Base-by-base conservation (phyloP, 1,139 yeast species). In the Hemisphaericaspora xylofermentans region DNA sequence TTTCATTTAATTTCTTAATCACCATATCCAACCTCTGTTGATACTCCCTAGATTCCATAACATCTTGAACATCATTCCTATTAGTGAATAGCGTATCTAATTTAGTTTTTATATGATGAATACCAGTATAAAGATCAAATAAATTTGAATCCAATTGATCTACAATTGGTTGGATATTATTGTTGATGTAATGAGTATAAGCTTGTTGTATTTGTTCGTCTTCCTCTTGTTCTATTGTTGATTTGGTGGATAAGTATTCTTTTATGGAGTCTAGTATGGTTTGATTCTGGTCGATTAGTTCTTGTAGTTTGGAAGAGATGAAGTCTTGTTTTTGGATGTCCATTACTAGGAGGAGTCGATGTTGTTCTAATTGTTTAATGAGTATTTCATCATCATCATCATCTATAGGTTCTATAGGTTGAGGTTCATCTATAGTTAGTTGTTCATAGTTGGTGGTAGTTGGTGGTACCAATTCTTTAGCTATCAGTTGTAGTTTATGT, bases 251-350 rank as follows among this genome's bases (percentile, higher is more conserved):
- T 19, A 71, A 56, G 56, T 66, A 72, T n/a, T 66, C 71, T 31
- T 61, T 60, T 6, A 74, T 66, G 0, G 68, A 64, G 5, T 59
- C 63, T 4, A 74, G 53, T 24, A 75, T 61, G 13, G 68, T 73
- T 31, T 66, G 59, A 46, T 74, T 70, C 46, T 72, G 74, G 18
- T 52, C 54, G 2, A 73, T 53, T 21, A 74, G 45, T 24, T 63
- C 68, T n/a, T 48, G 39, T 43, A 74, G 52, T 47, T 66, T 68
- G 13, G 53, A 61, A 1, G 63, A 45, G 1, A 71, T 39, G 43
- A 53, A 68, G 33, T 73, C 77, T 42, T 74, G 74, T 37, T 67
- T 58, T 49, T 75, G 79, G 2, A 76, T 56, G 26, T 68, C 73
- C 68, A 71, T 61, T 6, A 74, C 57, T 26, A 73, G 46, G 12